A percentile compares a stretch with the other conserved stretches of the same genome.
Evolutionary conservation across 73 alveolate species (phyloP).

Genomic region (Paraurostyla sp.): DNA sequence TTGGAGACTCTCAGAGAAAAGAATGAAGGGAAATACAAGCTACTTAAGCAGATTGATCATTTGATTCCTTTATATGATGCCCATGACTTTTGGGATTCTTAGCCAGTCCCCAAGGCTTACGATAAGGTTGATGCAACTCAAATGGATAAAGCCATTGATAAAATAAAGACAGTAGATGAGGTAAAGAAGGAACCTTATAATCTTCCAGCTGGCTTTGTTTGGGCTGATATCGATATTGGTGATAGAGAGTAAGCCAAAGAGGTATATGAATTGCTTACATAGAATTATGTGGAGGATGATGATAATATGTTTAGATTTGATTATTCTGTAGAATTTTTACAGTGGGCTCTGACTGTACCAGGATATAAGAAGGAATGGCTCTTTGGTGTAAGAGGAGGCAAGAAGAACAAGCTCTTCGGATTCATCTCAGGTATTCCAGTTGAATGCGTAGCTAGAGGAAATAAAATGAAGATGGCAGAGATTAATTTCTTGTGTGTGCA

Average conservation of each 20-base stretch:
- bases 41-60: slow-evolving; percentile 43
- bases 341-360: slow-evolving; percentile 97
- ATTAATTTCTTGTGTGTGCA: slow-evolving; percentile 98
- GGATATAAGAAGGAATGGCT: slow-evolving; percentile 89
- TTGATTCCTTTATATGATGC: slow-evolving; percentile 75
- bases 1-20: slow-evolving; percentile 32
- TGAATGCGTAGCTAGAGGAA: slow-evolving; percentile 79
- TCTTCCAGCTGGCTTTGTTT: slow-evolving; percentile 92
- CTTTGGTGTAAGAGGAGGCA: slow-evolving; percentile 90
- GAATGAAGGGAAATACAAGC: slow-evolving; percentile 44
- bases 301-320: slow-evolving; percentile 98
- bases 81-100: slow-evolving; percentile 95
- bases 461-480: slow-evolving; percentile 95
- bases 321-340: slow-evolving; percentile 93
- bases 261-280: slow-evolving; percentile 94
- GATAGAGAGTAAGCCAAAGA: slow-evolving; percentile 84
- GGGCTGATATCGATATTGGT: slow-evolving; percentile 90
- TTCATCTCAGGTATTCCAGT: slow-evolving; percentile 99
- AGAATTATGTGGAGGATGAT: slow-evolving; percentile 99
- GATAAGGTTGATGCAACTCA: slow-evolving; percentile 32
- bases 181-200: slow-evolving; percentile 86
- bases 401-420: slow-evolving; percentile 95
- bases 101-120: slow-evolving; percentile 92
- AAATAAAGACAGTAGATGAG: slow-evolving; percentile 83
- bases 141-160: slow-evolving; percentile 19